These are phyloP conservation scores for Zopfia rhizophila DNA, from an alignment of 2,329 filamentous ascomycete genomes.

Conservation along the genomic window DNA sequence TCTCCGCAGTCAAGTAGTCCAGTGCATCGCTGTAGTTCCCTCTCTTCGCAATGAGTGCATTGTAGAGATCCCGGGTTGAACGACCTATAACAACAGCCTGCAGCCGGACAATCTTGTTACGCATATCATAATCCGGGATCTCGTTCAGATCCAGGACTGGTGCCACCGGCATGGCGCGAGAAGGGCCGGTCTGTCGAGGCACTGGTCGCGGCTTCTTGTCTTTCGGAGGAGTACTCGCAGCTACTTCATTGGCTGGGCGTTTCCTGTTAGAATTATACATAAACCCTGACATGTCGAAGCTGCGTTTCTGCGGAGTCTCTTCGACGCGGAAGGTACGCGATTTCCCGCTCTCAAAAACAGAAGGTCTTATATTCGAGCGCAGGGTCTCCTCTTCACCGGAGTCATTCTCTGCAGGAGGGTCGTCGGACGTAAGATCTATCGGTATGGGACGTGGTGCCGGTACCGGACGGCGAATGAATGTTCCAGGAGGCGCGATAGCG, in stretches of 20 bases:
- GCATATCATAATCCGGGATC: slow-evolving; percentile 58
- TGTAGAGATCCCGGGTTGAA: slow-evolving; percentile 59
- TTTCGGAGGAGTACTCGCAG: slow-evolving; percentile 25
- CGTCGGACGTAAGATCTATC: slow-evolving; percentile 59
- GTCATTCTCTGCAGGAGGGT: slow-evolving; percentile 60
- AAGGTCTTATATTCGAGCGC: slow-evolving; percentile 70
- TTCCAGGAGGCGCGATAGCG: slow-evolving; percentile 80
- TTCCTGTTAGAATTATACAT: slow-evolving; percentile 39
- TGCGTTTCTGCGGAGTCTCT: slow-evolving; percentile 47
- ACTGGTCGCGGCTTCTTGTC: slow-evolving; percentile 37
- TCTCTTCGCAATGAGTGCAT: slow-evolving; percentile 61
- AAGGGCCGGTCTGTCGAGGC: slow-evolving; percentile 42
- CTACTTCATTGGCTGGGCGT: slow-evolving; percentile 33
- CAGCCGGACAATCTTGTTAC: slow-evolving; percentile 65
- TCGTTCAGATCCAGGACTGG: slow-evolving; percentile 37
- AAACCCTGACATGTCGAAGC: slow-evolving; percentile 39
- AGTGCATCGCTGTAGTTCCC: slow-evolving; percentile 66
- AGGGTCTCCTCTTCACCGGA: slow-evolving; percentile 60
- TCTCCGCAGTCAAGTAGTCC: slow-evolving; percentile 11
- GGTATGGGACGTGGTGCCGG: slow-evolving; percentile 51
- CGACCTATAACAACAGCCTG: slow-evolving; percentile 58
- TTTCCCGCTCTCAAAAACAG: slow-evolving; percentile 60
- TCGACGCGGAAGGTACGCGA: slow-evolving; percentile 37
- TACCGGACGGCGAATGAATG: slow-evolving; percentile 69
- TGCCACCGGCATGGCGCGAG: slow-evolving; percentile 44